phyloP scores from a whole-genome alignment of 495 filamentous ascomycete genomes.

The Elaphomyces granulatus region DNA sequence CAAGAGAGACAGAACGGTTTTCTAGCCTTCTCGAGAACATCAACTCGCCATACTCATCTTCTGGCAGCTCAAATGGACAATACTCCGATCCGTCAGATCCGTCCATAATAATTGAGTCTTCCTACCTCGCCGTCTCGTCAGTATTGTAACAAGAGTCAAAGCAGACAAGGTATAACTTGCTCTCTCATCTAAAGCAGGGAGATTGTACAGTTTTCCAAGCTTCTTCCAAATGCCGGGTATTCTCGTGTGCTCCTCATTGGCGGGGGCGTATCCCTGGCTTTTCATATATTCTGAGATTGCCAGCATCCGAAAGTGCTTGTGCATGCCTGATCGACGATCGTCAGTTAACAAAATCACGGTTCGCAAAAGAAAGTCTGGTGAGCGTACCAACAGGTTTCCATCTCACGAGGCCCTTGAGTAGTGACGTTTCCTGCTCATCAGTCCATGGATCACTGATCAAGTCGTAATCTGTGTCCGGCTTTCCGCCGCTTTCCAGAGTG shows the following conservation, averaged over 20 bases:
- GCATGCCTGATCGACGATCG: constrained; percentile 50
- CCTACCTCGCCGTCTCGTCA: constrained; percentile 17
- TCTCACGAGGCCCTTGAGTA: constrained; percentile 79
- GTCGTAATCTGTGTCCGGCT: constrained; percentile 26
- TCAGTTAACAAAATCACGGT: too few relatives aligned
- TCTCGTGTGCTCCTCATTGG: constrained; percentile 56
- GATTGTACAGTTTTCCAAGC: constrained; percentile 67
- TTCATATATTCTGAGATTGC: constrained; percentile 74
- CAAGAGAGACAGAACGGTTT: constrained; percentile 43
- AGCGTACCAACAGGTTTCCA: constrained; percentile 84
- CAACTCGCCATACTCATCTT: constrained; percentile 58
- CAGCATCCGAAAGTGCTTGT: constrained; percentile 95
- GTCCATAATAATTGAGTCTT: constrained; percentile 37
- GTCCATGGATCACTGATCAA: constrained; percentile 68
- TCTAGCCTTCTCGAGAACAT: constrained; percentile 53
- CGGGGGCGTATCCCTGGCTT: constrained; percentile 68
- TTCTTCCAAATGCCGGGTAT: constrained; percentile 89
- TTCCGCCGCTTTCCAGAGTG: constrained; percentile 21
- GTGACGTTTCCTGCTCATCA: constrained; percentile 80
- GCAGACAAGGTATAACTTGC: constrained; percentile 25
- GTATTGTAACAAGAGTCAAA: constrained; percentile 1
- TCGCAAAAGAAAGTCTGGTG: neutral
- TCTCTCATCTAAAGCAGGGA: constrained; percentile 77
- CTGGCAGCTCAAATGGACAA: constrained; percentile 61
- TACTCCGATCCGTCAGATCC: constrained; percentile 35